Conservation (phyloP, 495 filamentous ascomycete species). For the Neurospora tetrasperma region DNA sequence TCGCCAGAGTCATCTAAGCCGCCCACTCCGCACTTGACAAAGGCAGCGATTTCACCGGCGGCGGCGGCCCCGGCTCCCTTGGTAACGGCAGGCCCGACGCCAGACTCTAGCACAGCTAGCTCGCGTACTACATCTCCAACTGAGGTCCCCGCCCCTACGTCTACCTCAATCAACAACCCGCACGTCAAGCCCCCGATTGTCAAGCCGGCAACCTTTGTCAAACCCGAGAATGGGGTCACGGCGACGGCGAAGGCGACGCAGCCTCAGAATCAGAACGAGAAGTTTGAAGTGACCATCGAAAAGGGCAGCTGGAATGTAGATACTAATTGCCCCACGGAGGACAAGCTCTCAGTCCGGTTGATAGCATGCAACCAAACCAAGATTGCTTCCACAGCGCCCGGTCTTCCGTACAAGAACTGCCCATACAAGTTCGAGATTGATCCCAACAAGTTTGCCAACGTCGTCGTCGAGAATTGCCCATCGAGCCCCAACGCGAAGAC, state of each 20-base stretch:
- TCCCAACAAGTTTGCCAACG: constrained; percentile 10
- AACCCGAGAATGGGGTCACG: background rate
- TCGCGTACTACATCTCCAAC: constrained; percentile 8
- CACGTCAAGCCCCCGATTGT: background rate
- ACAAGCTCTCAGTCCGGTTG: constrained; percentile 5
- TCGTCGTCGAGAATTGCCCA: constrained; percentile 4
- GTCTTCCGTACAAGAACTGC: background rate
- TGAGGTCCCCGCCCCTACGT: background rate
- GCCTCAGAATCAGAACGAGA: background rate
- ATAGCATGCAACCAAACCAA: constrained; percentile 6
- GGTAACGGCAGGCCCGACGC: background rate
- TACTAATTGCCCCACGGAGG: background rate
- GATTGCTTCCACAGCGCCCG: constrained; percentile 1
- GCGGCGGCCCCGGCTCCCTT: background rate
- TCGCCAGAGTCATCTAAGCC: background rate
- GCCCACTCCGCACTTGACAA: background rate
- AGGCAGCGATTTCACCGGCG: background rate
- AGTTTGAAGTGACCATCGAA: background rate
- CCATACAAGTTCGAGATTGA: constrained; percentile 10
- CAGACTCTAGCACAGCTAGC: constrained; percentile 7
- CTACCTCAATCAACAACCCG: background rate
- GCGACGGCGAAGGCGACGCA: background rate
- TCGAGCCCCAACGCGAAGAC: background rate
- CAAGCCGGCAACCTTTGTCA: background rate
- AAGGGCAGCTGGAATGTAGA: background rate